Base-by-base conservation (phyloP, 164 flowering plant genomes). In the Magnolia sinica region DNA sequence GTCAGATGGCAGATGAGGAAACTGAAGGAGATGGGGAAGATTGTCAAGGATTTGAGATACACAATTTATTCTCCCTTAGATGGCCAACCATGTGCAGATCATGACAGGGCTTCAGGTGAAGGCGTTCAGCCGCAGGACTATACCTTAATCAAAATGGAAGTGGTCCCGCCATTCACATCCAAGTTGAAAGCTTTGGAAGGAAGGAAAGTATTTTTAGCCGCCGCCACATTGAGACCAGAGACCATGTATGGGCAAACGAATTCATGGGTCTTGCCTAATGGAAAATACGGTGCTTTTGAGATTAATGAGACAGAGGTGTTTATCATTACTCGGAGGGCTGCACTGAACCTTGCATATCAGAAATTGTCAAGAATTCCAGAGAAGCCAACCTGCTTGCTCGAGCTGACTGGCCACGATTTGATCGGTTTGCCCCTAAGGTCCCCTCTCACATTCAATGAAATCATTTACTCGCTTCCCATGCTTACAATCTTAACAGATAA, bases 1-100 rank as follows among this genome's bases (percentile, higher is more conserved):
- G 89, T 94, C 8, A 78, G 83, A 85, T 94, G 98, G 98, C 98
- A 94, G 83, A 86, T 94, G 91, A 87, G 90, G 80, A 95, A 93
- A 76, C 79, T 93, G 84, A 93, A 87, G 82, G 83, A 83, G n/a
- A 68, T 83, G 86, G 97, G 95, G 1, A 95, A 95, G 84, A 89
- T 95, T 78, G 94, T 95, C 14, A 91, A 95, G 78, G 97, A 89
- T 70, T 73, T 83, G 59, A 86, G 98, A 66, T 91, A 93, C 82
- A 80, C 96, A 0, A 85, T 93, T 16, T 95, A 82, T 77, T 94
- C 98, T 51, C 97, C 95, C 8, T 78, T 89, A 23, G 98, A 92
- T 86, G 95, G 92, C 31, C 98, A 92, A 75, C 98, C 97, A 7
- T 95, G 98, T 84, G 97, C 97, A 14, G 98, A 93, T 78, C 98